phyloP scores from a whole-genome alignment of 2,329 filamentous ascomycete genomes.

The Colletotrichum theobromicola region DNA sequence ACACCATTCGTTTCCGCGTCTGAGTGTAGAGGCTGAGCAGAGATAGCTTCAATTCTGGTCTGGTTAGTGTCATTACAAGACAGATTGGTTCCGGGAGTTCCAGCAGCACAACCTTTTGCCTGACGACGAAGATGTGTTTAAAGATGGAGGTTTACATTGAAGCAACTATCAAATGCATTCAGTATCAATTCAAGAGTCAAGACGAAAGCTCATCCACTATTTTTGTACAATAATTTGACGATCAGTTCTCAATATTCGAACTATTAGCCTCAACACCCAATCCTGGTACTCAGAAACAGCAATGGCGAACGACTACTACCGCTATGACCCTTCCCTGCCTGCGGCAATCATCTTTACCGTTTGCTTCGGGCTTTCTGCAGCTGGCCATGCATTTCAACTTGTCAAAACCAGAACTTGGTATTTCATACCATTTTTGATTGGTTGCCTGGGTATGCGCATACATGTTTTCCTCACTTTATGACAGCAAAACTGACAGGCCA shows the following conservation, averaged over 20 bases:
- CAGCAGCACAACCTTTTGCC: background rate
- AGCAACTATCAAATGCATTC: background rate
- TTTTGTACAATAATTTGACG: background rate
- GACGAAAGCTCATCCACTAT: background rate
- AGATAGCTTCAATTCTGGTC: background rate
- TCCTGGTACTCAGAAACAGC: background rate
- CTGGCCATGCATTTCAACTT: conserved; percentile 44
- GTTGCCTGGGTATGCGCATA: conserved; percentile 47
- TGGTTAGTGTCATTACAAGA: background rate
- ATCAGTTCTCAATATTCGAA: background rate
- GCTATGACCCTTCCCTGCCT: conserved; percentile 49
- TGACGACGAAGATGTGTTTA: background rate
- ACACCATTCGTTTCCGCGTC: background rate
- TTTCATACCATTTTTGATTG: conserved; percentile 56
- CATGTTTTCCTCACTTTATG: background rate
- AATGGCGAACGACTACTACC: conserved; percentile 39
- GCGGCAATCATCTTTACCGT: conserved; percentile 47
- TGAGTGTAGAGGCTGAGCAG: background rate
- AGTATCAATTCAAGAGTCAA: background rate
- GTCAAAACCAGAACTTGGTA: conserved; percentile 52
- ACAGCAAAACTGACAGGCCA: background rate
- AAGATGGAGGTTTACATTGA: background rate
- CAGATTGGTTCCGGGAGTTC: background rate
- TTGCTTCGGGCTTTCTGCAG: conserved; percentile 43
- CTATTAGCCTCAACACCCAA: no score